Evolutionary conservation across 768 basidiomycete genomes (phyloP), one percentile per base, ranked within the genome.

Genomic region (Amanita molliuscula): DNA sequence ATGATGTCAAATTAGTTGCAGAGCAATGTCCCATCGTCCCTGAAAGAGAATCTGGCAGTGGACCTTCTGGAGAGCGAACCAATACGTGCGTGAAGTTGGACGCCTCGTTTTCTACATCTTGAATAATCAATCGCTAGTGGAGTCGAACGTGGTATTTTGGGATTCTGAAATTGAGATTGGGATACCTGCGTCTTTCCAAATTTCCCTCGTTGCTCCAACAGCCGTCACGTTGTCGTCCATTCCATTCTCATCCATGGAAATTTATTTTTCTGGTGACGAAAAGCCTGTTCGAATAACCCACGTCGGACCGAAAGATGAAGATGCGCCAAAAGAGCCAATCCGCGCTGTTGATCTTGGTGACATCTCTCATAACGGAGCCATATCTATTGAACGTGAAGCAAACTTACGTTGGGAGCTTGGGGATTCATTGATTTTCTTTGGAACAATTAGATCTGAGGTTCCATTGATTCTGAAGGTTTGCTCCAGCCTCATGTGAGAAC

Each of bases 61-160:
- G 80, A 89, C 52, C 65, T 86, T 33, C 65, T 71, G 23, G 82
- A 88, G 50, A 75, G 79, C 1, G 72, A 74, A 40, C 76, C 81
- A 1, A 75, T 87, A 11, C 71, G 85, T 88, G 62, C 49, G 81
- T 57, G 51, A 46, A 28, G 20, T 16, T 5, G 25, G 7, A 7
- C n/a, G 15, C n/a, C 29, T 28, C 21, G 5, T 16, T 37, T 36
- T 51, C 26, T 40, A 35, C 37, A 37, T 41, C 50, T 20, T 42
- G 35, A 50, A 53, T 23, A 51, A 33, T 52, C 38, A 11, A 50
- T 48, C 10, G 25, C 36, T 49, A 93, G 91, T 93, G 53, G 70
- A 80, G 33, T 74, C 79, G 0, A 70, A 67, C 26, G 66, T 82
- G 3, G 72, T 81, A 0, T 97, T 96, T 63, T 93, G 88, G 85